Evolutionary conservation across 2,329 filamentous ascomycete species (phyloP), one percentile per base, ranked within the genome.

Genomic region (Claviceps spartinae): DNA sequence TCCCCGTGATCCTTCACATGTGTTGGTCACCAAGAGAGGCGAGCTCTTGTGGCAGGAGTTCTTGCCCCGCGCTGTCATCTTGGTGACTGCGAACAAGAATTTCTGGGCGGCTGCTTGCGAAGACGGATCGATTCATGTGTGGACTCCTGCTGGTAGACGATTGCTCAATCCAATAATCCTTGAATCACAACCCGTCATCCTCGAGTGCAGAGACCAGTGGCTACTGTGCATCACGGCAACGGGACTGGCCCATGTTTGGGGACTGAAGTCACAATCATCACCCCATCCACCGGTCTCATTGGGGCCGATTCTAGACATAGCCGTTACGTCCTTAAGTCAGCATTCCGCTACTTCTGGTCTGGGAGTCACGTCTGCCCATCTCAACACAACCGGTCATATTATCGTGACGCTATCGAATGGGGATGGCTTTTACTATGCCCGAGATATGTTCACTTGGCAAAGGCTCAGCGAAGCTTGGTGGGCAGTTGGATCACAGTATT

Each of bases 401-500:
- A 76, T 97, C 24, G 80, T 97, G n/a, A 93, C 88, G 0, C 76
- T 98, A 54, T 93, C 85, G 24, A 97, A 96, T 60, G 93, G 93
- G 20, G 91, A 98, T 60, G 93, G 93, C 1, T 98, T 89, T 68
- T 83, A 83, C 50, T 98, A 98, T 68, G 87, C 87, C 1, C 79
- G 85, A 0, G 76, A 78, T 18, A 86, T 98, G 84, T 91, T 82
- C 66, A 80, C 83, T 7, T 98, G 93, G 93, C 91, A 97, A 67
- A 82, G 90, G 9, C 75, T 98, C n/a, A 95, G 89, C 2, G 94
- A 98, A 65, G 79, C 88, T 2, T 98, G 93, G 93, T 98, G 93
- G 89, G 91, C 91, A 0, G 89, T 97, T 0, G 90, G 90, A 18
- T 95, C 88, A 59, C 93, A 98, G 65, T 98, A 98, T 66, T 98